phyloP scores from a whole-genome alignment of 768 basidiomycete genomes.

The Lyophyllum semitale region DNA sequence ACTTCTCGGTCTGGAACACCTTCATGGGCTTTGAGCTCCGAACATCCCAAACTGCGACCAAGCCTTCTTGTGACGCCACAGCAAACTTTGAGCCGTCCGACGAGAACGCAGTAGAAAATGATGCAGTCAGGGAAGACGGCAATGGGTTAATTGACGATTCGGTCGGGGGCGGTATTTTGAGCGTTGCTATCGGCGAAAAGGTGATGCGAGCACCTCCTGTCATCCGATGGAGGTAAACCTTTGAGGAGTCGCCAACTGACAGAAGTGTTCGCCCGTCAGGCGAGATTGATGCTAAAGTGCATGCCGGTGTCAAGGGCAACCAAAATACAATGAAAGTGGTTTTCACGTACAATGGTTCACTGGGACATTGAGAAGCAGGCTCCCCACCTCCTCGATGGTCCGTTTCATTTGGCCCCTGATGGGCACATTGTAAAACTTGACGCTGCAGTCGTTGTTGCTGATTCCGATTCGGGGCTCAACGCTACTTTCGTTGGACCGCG shows the following conservation, averaged over 20 bases:
- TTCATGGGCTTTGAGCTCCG: slow-evolving; percentile 71
- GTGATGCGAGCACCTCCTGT: slow-evolving; percentile 61
- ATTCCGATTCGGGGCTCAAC: slow-evolving; percentile 78
- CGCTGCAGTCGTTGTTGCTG: slow-evolving; percentile 83
- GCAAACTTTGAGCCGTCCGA: slow-evolving; percentile 78
- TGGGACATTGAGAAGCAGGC: slow-evolving; percentile 62
- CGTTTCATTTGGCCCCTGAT: slow-evolving; percentile 46
- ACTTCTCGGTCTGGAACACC: slow-evolving; percentile 62
- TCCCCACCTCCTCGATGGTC: slow-evolving; percentile 50
- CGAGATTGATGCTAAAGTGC: slow-evolving; percentile 76
- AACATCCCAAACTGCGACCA: slow-evolving; percentile 83
- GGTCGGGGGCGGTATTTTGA: slow-evolving; percentile 63
- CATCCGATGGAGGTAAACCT: slow-evolving; percentile 81
- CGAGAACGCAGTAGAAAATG: slow-evolving; percentile 81
- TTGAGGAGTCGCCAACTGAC: slow-evolving; percentile 88
- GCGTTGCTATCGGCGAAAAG: slow-evolving; percentile 69
- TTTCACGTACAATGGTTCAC: slow-evolving; percentile 75
- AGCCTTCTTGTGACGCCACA: slow-evolving; percentile 80
- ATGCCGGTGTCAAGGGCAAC: slow-evolving; percentile 6
- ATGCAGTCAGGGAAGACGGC: slow-evolving; percentile 59
- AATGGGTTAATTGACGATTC: slow-evolving; percentile 34
- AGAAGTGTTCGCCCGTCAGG: slow-evolving; percentile 86
- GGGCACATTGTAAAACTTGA: slow-evolving; percentile 80
- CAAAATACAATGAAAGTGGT: not conserved
- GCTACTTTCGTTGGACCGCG: slow-evolving; percentile 61